Conservation (phyloP, 2,329 filamentous ascomycete genomes). For the Coleophoma cylindrospora region DNA sequence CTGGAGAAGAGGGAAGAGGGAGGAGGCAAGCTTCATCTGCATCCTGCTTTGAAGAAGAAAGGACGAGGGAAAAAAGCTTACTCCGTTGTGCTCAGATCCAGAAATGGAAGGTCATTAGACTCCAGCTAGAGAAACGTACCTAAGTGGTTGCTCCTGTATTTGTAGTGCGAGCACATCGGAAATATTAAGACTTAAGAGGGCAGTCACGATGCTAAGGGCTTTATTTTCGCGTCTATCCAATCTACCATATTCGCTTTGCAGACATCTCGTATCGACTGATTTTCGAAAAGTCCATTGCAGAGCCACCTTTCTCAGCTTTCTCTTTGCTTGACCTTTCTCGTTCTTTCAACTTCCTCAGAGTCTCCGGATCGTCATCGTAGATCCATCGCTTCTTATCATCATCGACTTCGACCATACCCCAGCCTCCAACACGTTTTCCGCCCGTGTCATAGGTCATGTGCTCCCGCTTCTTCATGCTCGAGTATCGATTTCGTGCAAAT, state of each 20-base stretch:
- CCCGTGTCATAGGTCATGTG: slow-evolving; percentile 59
- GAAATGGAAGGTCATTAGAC: no score
- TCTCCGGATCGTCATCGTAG: slow-evolving; percentile 78
- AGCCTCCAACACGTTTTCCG: slow-evolving; percentile 73
- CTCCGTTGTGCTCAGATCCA: no score
- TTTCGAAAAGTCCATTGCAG: slow-evolving; percentile 56
- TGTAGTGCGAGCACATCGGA: no score
- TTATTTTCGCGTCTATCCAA: no score
- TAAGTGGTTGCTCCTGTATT: no score
- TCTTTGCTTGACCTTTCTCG: slow-evolving; percentile 60
- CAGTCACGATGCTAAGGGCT: no score
- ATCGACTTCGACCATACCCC: slow-evolving; percentile 80
- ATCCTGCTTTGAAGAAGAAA: no score
- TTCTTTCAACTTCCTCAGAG: slow-evolving; percentile 53
- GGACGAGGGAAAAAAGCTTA: no score
- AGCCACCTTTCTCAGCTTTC: slow-evolving; percentile 42
- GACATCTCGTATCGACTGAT: slow-evolving; percentile 89
- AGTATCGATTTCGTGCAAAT: slow-evolving; percentile 75
- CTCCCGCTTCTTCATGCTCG: slow-evolving; percentile 67
- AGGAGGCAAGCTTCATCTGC: background rate
- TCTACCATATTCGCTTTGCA: slow-evolving; percentile 93
- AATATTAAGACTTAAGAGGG: no score
- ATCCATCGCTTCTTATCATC: slow-evolving; percentile 85
- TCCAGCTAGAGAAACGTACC: no score
- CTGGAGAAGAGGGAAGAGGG: background rate